Conservation (phyloP, 352 stramenopile genomes). For the Elongisporangium undulatum region DNA sequence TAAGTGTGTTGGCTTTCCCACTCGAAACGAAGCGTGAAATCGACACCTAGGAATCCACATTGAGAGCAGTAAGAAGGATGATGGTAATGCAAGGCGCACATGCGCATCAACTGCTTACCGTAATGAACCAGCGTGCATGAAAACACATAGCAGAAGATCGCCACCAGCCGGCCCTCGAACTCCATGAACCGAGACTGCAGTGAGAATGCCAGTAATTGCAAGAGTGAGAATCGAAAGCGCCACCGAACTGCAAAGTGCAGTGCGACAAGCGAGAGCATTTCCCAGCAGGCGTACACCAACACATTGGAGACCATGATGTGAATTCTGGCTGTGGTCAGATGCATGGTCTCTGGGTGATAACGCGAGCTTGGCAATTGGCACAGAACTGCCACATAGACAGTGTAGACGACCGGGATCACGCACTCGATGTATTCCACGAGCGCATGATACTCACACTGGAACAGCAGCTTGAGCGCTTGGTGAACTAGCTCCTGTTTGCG, state of each 20-base stretch:
- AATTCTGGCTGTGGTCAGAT: neutral
- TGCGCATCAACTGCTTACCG: neutral
- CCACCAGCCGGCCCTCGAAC: neutral
- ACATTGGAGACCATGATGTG: neutral
- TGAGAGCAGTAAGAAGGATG: neutral
- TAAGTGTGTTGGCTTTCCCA: neutral
- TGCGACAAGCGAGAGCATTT: neutral
- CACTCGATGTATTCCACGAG: neutral
- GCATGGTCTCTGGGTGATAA: neutral
- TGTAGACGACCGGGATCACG: neutral
- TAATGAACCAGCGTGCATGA: neutral
- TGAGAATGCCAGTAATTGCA: neutral
- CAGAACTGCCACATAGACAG: neutral
- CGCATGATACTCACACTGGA: neutral
- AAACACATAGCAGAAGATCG: neutral
- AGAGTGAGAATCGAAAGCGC: neutral
- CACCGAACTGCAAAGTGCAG: neutral
- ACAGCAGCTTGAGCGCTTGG: neutral
- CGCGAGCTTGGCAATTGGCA: neutral
- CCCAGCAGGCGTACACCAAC: neutral
- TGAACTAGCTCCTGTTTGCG: neutral
- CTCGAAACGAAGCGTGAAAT: neutral
- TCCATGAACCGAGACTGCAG: neutral
- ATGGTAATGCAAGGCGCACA: neutral
- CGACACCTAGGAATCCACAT: neutral